Conservation (phyloP, 306 rosid species). For the Prinsepia uniflora region DNA sequence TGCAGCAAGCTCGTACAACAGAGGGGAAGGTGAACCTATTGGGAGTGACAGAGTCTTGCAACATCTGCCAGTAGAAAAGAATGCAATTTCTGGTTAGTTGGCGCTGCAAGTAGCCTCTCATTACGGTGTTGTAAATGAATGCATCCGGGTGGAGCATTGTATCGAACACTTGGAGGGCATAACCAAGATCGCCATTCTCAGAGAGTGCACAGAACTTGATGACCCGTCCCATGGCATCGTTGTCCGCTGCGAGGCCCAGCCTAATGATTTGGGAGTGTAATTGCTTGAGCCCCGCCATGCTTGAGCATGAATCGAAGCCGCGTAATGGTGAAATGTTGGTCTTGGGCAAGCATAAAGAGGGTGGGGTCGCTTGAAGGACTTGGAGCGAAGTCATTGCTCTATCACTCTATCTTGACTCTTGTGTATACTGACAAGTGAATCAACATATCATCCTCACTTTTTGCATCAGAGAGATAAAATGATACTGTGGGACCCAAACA, state of each 20-base stretch:
- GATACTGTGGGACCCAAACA: not conserved
- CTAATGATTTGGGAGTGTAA: constrained; percentile 48
- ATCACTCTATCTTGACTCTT: too few relatives aligned
- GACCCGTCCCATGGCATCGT: constrained; percentile 48
- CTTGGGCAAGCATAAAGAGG: not conserved
- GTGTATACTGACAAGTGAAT: too few relatives aligned
- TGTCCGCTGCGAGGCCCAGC: constrained; percentile 48
- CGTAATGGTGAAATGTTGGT: constrained; percentile 15
- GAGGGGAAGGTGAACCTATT: constrained; percentile 54
- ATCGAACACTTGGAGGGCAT: constrained; percentile 48
- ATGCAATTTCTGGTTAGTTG: constrained; percentile 29
- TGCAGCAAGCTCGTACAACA: constrained; percentile 41
- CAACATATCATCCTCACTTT: not conserved
- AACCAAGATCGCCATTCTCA: constrained; percentile 32
- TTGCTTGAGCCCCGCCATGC: constrained; percentile 56
- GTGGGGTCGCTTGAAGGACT: constrained; percentile 26
- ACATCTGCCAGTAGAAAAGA: constrained; percentile 44
- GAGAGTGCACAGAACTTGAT: constrained; percentile 51
- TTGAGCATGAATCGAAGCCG: constrained; percentile 31
- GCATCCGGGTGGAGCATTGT: constrained; percentile 47
- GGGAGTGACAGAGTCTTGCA: constrained; percentile 37
- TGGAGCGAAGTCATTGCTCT: constrained; percentile 16
- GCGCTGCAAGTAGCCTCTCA: constrained; percentile 35
- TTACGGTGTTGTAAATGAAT: constrained; percentile 52
- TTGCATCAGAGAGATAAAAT: not conserved